phyloP scores from a whole-genome alignment of 2,329 filamentous ascomycete genomes.

The Nemania serpens region DNA sequence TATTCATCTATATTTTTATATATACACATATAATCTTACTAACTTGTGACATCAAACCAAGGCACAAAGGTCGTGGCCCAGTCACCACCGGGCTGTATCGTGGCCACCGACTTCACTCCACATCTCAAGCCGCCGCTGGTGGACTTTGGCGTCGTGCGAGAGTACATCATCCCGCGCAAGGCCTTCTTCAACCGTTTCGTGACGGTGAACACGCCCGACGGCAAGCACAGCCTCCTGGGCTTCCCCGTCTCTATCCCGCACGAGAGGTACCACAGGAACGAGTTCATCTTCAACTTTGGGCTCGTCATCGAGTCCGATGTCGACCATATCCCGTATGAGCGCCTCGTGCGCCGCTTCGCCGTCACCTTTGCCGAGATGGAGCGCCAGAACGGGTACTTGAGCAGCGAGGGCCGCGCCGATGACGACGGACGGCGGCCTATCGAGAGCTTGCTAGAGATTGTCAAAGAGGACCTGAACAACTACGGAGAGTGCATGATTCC shows the following conservation, averaged over 20 bases:
- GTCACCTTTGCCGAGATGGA: conserved; percentile 87
- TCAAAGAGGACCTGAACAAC: conserved; percentile 88
- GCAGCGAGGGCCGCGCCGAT: conserved; percentile 43
- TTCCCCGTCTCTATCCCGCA: conserved; percentile 88
- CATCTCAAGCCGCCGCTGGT: conserved; percentile 67
- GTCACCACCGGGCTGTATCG: conserved; percentile 66
- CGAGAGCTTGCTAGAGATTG: conserved; percentile 80
- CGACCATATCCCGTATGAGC: conserved; percentile 80
- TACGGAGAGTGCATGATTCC: conserved; percentile 99
- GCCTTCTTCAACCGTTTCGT: conserved; percentile 93
- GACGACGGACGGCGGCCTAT: conserved; percentile 67
- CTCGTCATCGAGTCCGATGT: conserved; percentile 71
- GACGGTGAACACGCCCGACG: conserved; percentile 73
- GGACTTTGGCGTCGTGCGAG: conserved; percentile 82
- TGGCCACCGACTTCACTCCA: conserved; percentile 46
- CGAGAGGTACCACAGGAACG: conserved; percentile 83
- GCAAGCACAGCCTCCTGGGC: conserved; percentile 77
- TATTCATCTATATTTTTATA: not conserved
- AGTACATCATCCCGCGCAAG: conserved; percentile 93
- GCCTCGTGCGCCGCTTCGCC: conserved; percentile 84
- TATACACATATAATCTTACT: not conserved
- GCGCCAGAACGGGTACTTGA: conserved; percentile 85
- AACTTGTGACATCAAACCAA: not conserved
- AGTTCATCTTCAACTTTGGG: conserved; percentile 98
- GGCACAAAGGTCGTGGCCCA: conserved; percentile 67